Conservation (phyloP, 2,329 filamentous ascomycete genomes). For the Aplosporella prunicola region DNA sequence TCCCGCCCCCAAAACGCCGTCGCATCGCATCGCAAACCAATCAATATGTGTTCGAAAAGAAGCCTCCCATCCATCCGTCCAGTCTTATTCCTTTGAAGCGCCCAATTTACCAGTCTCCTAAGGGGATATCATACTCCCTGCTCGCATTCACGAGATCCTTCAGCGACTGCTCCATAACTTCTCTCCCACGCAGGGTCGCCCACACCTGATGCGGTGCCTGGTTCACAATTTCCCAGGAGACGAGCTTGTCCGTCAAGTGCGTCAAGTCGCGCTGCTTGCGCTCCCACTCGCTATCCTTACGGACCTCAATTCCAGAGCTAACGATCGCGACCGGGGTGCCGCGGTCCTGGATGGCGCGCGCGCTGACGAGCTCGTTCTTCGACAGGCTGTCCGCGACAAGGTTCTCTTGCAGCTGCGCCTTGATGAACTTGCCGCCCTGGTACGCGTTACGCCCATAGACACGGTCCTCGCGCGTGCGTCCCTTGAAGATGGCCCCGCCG, state of each 20-base stretch:
- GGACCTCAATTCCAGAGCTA: constrained; percentile 66
- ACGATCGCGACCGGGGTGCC: constrained; percentile 70
- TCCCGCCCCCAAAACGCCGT: too few species aligned
- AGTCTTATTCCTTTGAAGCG: too few species aligned
- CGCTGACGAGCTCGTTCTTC: constrained; percentile 69
- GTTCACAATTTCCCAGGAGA: constrained; percentile 78
- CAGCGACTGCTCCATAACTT: constrained; percentile 70
- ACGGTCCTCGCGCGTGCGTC: constrained; percentile 71
- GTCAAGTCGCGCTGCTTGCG: constrained; percentile 77
- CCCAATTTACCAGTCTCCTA: too few species aligned
- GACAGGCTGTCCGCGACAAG: constrained; percentile 78
- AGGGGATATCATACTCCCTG: constrained; percentile 10
- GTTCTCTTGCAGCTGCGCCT: constrained; percentile 86
- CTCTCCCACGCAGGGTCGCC: constrained; percentile 61
- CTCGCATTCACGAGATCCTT: constrained; percentile 51
- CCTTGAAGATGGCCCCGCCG: constrained; percentile 69
- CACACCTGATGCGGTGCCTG: constrained; percentile 82
- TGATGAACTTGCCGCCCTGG: constrained; percentile 75
- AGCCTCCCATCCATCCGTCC: too few species aligned
- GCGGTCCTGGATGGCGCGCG: constrained; percentile 67
- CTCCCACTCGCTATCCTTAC: constrained; percentile 63
- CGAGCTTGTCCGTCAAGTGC: constrained; percentile 65
- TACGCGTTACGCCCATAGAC: constrained; percentile 73
- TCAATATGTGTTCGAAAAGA: too few species aligned
- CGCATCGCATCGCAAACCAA: too few species aligned